Evolutionary conservation across 495 filamentous ascomycete species (phyloP), one percentile per base, ranked within the genome.

Genomic region (Cladorrhinum samala): DNA sequence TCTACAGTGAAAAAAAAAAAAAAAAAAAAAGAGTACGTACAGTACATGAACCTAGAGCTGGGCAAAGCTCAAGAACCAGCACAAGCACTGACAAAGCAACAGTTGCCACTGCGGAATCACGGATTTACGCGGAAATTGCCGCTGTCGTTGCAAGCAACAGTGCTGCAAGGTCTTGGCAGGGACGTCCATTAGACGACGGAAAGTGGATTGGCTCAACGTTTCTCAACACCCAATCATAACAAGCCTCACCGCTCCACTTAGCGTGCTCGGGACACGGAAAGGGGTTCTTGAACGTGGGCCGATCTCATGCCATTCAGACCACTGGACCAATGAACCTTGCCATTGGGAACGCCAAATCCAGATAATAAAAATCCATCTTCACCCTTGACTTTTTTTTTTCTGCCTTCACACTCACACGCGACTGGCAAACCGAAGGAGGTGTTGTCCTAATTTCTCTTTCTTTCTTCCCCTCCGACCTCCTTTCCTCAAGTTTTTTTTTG

Each of bases 231-330:
- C 56, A 59, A 59, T 52, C 14, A 50, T 27, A 23, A 16, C 16
- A 23, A 14, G 17, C 24, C 16, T 17, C 5, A 3, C n/a, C 6
- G 27, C 37, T 43, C 56, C 56, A 59, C 56, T 52, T 59, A 43
- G 56, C 56, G 52, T 50, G 11, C 48, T 49, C 66, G 66, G 66
- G 60, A 60, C 47, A 40, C 66, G 66, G 66, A 67, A 62, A 47
- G 40, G 19, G 9, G 13, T 48, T 43, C 39, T 49, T 41, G 13
- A 24, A 30, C 19, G 59, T 69, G 66, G 64, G 62, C 59, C 64
- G 64, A 69, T 67, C 55, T 62, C 51, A 57, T 50, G 58, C 49
- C 25, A 56, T 49, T 6, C 11, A 33, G 27, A 11, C 11, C 27
- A 33, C 5, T 60, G 46, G 46, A 33, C 42, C 27, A 42, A 43